A percentile compares a stretch with the other conserved stretches of the same genome.
phyloP scores from a whole-genome alignment of 805 yeast species.

The Yarrowia sp. region DNA sequence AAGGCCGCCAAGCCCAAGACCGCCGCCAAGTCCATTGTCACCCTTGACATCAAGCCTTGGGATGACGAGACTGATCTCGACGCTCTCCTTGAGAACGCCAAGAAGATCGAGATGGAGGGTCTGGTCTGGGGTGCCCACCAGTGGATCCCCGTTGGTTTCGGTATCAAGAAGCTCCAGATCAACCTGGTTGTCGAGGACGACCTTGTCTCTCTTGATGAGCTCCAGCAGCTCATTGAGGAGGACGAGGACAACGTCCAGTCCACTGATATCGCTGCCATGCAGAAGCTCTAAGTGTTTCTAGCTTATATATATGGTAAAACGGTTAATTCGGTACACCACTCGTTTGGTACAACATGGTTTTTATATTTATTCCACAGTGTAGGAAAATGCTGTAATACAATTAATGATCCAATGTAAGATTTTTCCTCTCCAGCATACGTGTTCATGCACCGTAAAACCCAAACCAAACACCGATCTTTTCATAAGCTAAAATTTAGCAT shows the following conservation, averaged over 20 bases:
- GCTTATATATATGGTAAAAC: slow-evolving; percentile 36
- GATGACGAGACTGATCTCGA: slow-evolving; percentile 98
- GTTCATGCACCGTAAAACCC: background rate
- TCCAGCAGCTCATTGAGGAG: slow-evolving; percentile 75
- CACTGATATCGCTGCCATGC: slow-evolving; percentile 98
- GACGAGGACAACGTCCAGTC: slow-evolving; percentile 99
- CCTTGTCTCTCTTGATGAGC: slow-evolving; percentile 90
- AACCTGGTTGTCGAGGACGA: slow-evolving; percentile 98
- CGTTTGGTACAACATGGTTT: background rate
- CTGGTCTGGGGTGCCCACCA: slow-evolving; percentile 97
- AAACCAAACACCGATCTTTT: background rate
- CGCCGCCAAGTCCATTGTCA: slow-evolving; percentile 97
- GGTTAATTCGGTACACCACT: slow-evolving; percentile 32
- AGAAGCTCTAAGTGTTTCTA: slow-evolving; percentile 72
- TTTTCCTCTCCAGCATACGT: slow-evolving; percentile 7
- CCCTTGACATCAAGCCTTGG: slow-evolving; percentile 99
- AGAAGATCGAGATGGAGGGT: slow-evolving; percentile 88
- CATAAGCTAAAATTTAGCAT: too few relatives aligned
- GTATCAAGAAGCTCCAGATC: slow-evolving; percentile 99
- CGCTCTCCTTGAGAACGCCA: slow-evolving; percentile 83
- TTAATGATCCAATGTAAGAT: too few relatives aligned
- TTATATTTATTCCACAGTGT: slow-evolving; percentile 3
- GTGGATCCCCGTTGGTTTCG: slow-evolving; percentile 97
- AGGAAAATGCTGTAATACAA: background rate
- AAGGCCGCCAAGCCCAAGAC: slow-evolving; percentile 97